Evolutionary conservation across 305 asterid genomes (phyloP).

Genomic region (Euphrasia arctica): DNA sequence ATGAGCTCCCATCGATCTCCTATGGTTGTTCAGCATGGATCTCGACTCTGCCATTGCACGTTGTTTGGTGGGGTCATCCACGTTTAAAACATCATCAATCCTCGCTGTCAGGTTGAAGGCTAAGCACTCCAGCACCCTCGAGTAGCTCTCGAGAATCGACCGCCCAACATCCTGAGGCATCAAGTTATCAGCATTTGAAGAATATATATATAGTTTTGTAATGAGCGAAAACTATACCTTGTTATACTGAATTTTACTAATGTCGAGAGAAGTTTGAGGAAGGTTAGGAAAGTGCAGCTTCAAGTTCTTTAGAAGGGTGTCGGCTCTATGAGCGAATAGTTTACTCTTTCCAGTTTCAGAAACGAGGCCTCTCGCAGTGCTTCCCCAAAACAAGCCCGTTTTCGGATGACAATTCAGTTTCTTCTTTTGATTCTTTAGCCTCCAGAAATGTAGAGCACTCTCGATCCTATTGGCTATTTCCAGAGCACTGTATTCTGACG

Average conservation of each 20-base stretch:
- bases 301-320: conserved; percentile 63
- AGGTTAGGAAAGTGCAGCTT: conserved; percentile 78
- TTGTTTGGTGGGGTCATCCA: conserved; percentile 72
- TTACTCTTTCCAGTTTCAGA: conserved; percentile 56
- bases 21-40: conserved; percentile 31
- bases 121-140: conserved; percentile 85
- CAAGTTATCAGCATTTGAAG: background rate
- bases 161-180: conserved; percentile 69
- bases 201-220: background rate
- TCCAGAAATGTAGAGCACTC: conserved; percentile 69
- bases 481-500: conserved; percentile 70
- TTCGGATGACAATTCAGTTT: conserved; percentile 35
- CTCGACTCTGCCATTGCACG: conserved; percentile 55
- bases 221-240: conserved; percentile 41
- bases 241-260: conserved; percentile 77
- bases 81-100: conserved; percentile 74
- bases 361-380: conserved; percentile 48
- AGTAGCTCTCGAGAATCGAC: conserved; percentile 90
- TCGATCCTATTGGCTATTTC: conserved; percentile 85
- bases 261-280: conserved; percentile 80
- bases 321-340: conserved; percentile 69
- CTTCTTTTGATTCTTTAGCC: conserved; percentile 53
- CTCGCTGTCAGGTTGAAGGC: conserved; percentile 80
- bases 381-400: conserved; percentile 60
- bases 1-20: conserved; percentile 30